Percentiles rank a stretch among this genome's conserved stretches.
Conservation (phyloP, 805 yeast species). For the Novakomyces olei region DNA sequence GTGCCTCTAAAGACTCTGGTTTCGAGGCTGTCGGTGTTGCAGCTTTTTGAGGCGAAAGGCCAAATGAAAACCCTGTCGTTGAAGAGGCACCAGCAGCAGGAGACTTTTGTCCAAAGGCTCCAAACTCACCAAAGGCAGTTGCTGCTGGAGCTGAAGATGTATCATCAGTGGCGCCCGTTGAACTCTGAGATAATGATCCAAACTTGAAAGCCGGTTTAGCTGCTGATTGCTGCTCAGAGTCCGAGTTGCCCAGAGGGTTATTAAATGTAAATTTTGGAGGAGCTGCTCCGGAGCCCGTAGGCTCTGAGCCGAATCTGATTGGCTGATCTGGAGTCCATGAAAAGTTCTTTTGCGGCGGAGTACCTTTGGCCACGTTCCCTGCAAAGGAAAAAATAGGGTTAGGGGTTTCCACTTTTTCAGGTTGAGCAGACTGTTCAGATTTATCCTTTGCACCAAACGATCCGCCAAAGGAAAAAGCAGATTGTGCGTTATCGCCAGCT, state of each 20-base stretch:
- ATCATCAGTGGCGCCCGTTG: constrained; percentile 1
- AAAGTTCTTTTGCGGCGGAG: neutral
- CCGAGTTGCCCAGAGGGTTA: neutral
- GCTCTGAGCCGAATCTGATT: constrained; percentile 2
- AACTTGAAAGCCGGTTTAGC: too few relatives aligned
- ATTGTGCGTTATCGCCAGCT: neutral
- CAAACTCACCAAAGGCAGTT: neutral
- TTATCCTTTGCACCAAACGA: neutral
- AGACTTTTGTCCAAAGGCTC: neutral
- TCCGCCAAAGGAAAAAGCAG: neutral
- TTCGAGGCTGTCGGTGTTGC: neutral
- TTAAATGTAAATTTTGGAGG: constrained; percentile 1
- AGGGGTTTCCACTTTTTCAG: neutral
- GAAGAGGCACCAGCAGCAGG: constrained; percentile 1
- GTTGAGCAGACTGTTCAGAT: neutral
- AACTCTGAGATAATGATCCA: neutral
- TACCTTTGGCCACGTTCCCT: neutral
- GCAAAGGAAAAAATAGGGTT: neutral
- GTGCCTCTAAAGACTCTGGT: too few relatives aligned
- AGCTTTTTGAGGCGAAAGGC: neutral
- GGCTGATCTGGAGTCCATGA: constrained; percentile 3
- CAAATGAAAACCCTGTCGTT: neutral
- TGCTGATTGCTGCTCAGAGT: too few relatives aligned
- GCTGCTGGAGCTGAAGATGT: neutral
- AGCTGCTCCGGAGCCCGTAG: neutral